Conservation (phyloP, 768 basidiomycete species). For the Artomyces pyxidatus region DNA sequence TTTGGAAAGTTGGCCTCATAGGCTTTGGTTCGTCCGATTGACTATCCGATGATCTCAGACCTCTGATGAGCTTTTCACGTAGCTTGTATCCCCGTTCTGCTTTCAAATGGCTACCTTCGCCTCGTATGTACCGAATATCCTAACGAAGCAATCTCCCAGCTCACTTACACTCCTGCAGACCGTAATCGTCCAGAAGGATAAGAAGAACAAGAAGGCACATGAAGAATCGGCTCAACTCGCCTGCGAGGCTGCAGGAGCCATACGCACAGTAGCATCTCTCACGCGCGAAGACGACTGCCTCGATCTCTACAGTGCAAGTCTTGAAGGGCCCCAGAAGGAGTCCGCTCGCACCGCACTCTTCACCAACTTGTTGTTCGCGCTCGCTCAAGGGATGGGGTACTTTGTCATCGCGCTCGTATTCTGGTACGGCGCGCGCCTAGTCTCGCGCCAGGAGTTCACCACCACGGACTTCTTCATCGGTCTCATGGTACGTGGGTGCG, state of each 20-base stretch:
- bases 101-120: conserved; percentile 75
- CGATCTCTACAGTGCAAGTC: conserved; percentile 50
- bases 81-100: conserved; percentile 61
- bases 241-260: conserved; percentile 83
- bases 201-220: conserved; percentile 69
- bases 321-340: conserved; percentile 60
- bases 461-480: conserved; percentile 74
- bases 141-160: background rate
- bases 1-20: conserved; percentile 71
- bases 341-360: conserved; percentile 57
- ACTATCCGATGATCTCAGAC: background rate
- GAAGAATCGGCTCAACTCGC: conserved; percentile 78
- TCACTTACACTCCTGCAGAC: conserved; percentile 30
- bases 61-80: background rate
- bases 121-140: conserved; percentile 36
- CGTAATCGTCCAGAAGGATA: conserved; percentile 83
- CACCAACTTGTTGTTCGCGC: conserved; percentile 55
- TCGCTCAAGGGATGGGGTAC: conserved; percentile 69
- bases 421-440: conserved; percentile 63
- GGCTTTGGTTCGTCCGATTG: conserved; percentile 57
- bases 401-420: conserved; percentile 76
- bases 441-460: conserved; percentile 44
- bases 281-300: conserved; percentile 80
- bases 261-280: conserved; percentile 81
- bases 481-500: conserved; percentile 62